Evolutionary conservation across 768 basidiomycete genomes (phyloP).

Genomic region (Hygrophorus pudorinus): DNA sequence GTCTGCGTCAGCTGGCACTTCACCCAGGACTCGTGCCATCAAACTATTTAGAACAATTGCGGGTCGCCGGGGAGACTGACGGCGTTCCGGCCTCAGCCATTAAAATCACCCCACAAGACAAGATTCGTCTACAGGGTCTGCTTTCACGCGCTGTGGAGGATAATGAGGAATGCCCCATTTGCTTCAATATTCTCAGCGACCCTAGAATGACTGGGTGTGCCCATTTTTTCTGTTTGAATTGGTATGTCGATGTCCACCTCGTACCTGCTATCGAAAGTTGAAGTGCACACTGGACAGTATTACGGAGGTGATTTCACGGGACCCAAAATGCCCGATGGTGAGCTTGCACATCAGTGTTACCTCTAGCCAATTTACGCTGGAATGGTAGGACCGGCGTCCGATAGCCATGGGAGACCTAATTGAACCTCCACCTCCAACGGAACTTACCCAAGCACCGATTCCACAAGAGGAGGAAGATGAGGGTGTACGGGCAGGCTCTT

Average conservation of each 20-base stretch:
- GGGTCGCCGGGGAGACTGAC: slow-evolving; percentile 26
- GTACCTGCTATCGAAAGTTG: not conserved
- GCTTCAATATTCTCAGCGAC: slow-evolving; percentile 49
- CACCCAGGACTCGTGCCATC: slow-evolving; percentile 69
- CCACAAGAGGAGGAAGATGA: slow-evolving; percentile 30
- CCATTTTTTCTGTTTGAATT: slow-evolving; percentile 63
- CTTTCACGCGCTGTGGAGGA: slow-evolving; percentile 68
- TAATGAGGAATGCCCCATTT: slow-evolving; percentile 75
- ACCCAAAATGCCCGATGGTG: slow-evolving; percentile 80
- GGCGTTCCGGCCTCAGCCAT: slow-evolving; percentile 19
- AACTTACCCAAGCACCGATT: slow-evolving; percentile 53
- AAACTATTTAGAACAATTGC: slow-evolving; percentile 60
- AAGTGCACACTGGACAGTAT: slow-evolving; percentile 33
- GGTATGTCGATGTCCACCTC: slow-evolving; percentile 27
- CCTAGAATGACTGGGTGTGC: slow-evolving; percentile 67
- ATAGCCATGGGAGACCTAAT: slow-evolving; percentile 47
- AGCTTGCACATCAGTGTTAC: slow-evolving; percentile 4
- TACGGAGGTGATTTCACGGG: slow-evolving; percentile 55
- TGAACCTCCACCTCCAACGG: slow-evolving; percentile 53
- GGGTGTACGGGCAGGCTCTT: slow-evolving; percentile 43
- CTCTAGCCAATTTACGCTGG: not conserved
- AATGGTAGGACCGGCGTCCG: slow-evolving; percentile 56
- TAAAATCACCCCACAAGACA: slow-evolving; percentile 44
- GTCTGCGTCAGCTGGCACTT: slow-evolving; percentile 72
- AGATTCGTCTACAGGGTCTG: slow-evolving; percentile 41